A percentile compares a stretch with the other conserved stretches of the same genome.
These are phyloP conservation scores for Fusarium armeniacum DNA, from an alignment of 2,329 filamentous ascomycete species.

Conservation along the genomic window DNA sequence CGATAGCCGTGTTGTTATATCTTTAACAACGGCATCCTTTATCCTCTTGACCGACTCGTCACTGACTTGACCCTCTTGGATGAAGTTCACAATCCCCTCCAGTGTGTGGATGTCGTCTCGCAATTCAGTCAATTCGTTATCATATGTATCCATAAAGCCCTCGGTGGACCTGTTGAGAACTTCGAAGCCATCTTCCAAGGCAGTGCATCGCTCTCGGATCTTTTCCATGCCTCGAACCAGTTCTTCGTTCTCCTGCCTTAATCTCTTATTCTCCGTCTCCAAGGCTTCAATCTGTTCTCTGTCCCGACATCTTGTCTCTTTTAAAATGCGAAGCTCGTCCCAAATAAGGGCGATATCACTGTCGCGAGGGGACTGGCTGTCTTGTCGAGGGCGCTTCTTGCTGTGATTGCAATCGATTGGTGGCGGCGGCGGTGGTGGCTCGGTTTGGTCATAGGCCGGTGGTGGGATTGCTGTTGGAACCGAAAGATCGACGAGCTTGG, in stretches of 20 bases:
- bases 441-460: slow-evolving; percentile 11
- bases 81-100: slow-evolving; percentile 1
- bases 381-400: slow-evolving; percentile 23
- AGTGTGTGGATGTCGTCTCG: slow-evolving; percentile 13
- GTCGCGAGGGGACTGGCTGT: background rate
- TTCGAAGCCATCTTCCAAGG: background rate
- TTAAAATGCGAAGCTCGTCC: background rate
- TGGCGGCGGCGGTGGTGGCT: slow-evolving; percentile 8
- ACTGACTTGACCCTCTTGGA: slow-evolving; percentile 14
- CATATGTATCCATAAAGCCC: slow-evolving; percentile 4
- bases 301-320: background rate
- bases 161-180: background rate
- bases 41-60: slow-evolving; percentile 17
- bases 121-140: slow-evolving; percentile 15
- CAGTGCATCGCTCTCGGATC: slow-evolving; percentile 2
- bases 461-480: background rate
- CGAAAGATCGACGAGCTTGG: slow-evolving; percentile 11
- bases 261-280: background rate
- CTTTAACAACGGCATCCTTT: slow-evolving; percentile 15
- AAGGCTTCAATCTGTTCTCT: background rate
- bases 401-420: slow-evolving; percentile 9
- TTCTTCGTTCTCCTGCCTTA: background rate
- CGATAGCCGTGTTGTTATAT: slow-evolving; percentile 12
- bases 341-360: background rate
- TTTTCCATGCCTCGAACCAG: background rate